A percentile compares a stretch with the other conserved stretches of the same genome.
These are phyloP conservation scores for Adenanthera pavonina DNA, from an alignment of 306 rosid genomes.

Conservation along the genomic window DNA sequence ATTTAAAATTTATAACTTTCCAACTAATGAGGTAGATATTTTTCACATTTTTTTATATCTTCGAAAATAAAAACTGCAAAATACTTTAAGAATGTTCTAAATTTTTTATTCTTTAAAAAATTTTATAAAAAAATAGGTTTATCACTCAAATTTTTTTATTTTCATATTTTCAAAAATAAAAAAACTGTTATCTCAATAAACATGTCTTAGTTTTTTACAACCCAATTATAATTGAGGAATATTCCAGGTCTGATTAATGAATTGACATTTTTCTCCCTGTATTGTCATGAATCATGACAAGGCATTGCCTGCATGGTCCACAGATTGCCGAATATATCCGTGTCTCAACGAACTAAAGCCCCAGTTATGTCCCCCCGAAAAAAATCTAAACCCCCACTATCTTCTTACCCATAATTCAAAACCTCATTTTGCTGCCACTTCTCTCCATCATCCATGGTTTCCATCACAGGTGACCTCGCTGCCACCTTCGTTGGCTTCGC, in stretches of 20 bases:
- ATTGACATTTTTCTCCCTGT: not conserved
- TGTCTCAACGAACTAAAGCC: not conserved
- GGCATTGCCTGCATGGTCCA: too few species aligned
- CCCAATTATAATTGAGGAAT: not conserved
- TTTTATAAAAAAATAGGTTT: too few species aligned
- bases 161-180: too few species aligned
- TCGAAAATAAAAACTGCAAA: too few species aligned
- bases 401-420: not conserved
- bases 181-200: too few species aligned
- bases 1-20: too few species aligned
- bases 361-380: not conserved
- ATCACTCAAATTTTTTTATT: too few species aligned
- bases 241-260: not conserved
- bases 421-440: not conserved
- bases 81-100: too few species aligned
- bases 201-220: too few species aligned
- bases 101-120: too few species aligned
- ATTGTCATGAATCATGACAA: not conserved
- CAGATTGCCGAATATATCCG: not conserved
- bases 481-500: conserved; percentile 54
- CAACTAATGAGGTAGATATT: too few species aligned
- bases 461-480: conserved; percentile 56
- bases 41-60: too few species aligned
- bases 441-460: conserved; percentile 46
- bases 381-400: not conserved